Evolutionary conservation across 805 yeast species (phyloP).

Genomic region (Metschnikowia chrysomelidarum): DNA sequence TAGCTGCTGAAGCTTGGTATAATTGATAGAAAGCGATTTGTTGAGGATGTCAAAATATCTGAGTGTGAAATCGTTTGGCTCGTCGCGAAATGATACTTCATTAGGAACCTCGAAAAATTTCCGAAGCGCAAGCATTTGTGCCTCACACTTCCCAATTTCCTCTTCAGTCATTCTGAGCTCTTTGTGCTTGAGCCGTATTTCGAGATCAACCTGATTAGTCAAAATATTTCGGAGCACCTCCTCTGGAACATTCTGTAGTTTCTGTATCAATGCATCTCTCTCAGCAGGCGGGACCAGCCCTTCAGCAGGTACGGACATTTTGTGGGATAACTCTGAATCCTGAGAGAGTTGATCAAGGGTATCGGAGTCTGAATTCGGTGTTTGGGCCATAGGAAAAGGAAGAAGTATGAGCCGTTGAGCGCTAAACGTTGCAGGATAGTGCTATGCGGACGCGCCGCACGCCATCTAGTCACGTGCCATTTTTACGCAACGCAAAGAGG

Average conservation of each 20-base stretch:
- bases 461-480: constrained; percentile 10
- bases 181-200: constrained; percentile 57
- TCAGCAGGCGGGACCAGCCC: constrained; percentile 12
- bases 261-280: constrained; percentile 15
- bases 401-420: too few species aligned
- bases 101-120: constrained; percentile 44
- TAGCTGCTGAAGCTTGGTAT: constrained; percentile 25
- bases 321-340: too few species aligned
- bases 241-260: constrained; percentile 19
- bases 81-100: constrained; percentile 37
- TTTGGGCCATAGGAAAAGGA: too few species aligned
- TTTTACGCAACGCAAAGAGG: constrained; percentile 9
- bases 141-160: constrained; percentile 56
- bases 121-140: constrained; percentile 53
- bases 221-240: constrained; percentile 25
- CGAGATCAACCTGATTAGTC: constrained; percentile 53
- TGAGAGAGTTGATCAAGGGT: too few species aligned
- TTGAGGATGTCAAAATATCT: constrained; percentile 40
- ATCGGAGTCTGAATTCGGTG: too few species aligned
- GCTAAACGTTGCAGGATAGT: too few species aligned
- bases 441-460: background rate
- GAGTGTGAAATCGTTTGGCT: constrained; percentile 44
- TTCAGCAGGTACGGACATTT: background rate
- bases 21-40: constrained; percentile 32
- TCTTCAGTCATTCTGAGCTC: constrained; percentile 50